Evolutionary conservation across 148 eudicot genomes (phyloP), one percentile per base, ranked within the genome.

Genomic region (Rhododendron simsii): DNA sequence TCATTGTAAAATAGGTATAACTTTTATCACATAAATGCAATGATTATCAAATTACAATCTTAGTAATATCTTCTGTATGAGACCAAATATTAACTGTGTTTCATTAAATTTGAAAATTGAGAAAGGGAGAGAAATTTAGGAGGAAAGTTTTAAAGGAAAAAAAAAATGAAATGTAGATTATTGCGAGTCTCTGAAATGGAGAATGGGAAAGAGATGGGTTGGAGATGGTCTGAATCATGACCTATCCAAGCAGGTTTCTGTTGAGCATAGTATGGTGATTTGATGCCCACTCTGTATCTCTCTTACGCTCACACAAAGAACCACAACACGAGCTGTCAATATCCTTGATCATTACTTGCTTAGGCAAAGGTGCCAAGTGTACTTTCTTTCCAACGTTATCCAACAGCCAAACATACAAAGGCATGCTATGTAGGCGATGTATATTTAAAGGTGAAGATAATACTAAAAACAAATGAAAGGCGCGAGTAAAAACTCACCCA

Each of bases 401-500:
- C 76, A 71, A 30, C 39, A 71, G 76, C 20, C 41, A 33, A 71
- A 13, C 76, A 33, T 71, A 1, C 16, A 5, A 30, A 71, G 39
- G 76, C 39, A 30, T 71, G 76, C 76, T 71, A 13, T 33, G 39
- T 5, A 47, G 11, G 33, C n/a, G 35, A 78, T 1, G n/a, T 47
- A 47, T 21, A 1, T 45, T 78, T 26, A n/a, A 18, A 11, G 28
- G 51, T 0, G 2, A 45, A 75, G n/a, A 75, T 4, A 9, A 3
- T 21, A 45, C 2, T 13, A 20, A 44, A 78, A 47, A n/a, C 8
- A 47, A 47, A 1, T 45, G 55, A 8, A 78, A 78, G 81, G 53
- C 0, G 0, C 26, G 20, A 71, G 4, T 20, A 33, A 13, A 21
- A 26, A 77, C 94, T 91, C 87, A 95, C 98, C 96, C 13, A 95